Conservation (phyloP, 495 filamentous ascomycete genomes). For the Aspergillus mulundensis region DNA sequence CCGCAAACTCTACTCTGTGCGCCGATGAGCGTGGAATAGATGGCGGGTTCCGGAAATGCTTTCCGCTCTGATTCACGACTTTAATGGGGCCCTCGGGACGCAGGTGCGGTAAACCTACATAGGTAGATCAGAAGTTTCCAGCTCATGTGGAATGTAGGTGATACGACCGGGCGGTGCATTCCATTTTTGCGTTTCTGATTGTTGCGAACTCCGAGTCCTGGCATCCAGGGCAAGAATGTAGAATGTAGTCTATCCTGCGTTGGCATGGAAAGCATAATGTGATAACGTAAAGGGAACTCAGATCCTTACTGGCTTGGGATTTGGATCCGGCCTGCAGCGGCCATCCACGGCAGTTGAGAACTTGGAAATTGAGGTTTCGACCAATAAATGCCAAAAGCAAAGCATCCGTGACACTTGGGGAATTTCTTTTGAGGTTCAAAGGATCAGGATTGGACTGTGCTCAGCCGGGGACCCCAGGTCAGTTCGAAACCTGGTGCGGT, state of each 20-base stretch:
- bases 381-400: not conserved
- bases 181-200: no score
- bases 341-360: not conserved
- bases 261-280: not conserved
- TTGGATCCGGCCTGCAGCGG: not conserved
- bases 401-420: not conserved
- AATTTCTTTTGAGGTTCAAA: not conserved
- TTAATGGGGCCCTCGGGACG: no score
- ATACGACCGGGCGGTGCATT: not conserved
- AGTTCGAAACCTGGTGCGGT: not conserved
- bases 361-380: not conserved
- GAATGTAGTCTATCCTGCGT: not conserved
- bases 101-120: no score
- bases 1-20: not conserved
- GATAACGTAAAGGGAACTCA: not conserved
- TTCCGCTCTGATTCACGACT: not conserved
- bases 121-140: not conserved
- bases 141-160: not conserved
- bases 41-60: not conserved
- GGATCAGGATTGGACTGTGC: not conserved
- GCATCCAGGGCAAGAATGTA: not conserved
- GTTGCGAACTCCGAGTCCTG: no score
- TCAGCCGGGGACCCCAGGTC: not conserved
- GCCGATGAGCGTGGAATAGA: not conserved
- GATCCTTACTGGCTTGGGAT: not conserved